phyloP scores from a whole-genome alignment of 495 filamentous ascomycete species.

The Xylona heveae region DNA sequence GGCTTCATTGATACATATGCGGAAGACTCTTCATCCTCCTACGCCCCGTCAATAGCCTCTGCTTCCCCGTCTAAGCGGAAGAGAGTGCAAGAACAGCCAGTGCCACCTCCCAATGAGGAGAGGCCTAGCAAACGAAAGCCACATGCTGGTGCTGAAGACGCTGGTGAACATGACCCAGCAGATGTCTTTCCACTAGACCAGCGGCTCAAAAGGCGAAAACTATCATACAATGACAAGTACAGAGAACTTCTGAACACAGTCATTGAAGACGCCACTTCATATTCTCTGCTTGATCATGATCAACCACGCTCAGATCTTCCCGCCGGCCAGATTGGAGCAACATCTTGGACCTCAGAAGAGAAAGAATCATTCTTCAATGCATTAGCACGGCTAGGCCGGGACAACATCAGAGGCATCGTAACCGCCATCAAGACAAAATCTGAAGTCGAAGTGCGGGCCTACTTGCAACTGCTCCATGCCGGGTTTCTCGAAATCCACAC shows the following conservation, averaged over 20 bases:
- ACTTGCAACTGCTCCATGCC: conserved; percentile 36
- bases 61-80: too few species aligned
- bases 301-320: conserved; percentile 7
- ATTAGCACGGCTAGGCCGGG: conserved; percentile 37
- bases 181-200: neutral
- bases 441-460: conserved; percentile 48
- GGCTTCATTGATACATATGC: too few species aligned
- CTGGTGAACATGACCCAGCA: too few species aligned
- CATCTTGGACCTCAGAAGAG: conserved; percentile 46
- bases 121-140: too few species aligned
- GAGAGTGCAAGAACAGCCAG: too few species aligned
- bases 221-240: conserved; percentile 9
- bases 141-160: too few species aligned
- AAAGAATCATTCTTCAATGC: conserved; percentile 46
- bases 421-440: conserved; percentile 46
- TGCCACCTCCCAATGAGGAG: too few species aligned
- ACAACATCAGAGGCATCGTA: conserved; percentile 38
- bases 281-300: conserved; percentile 3
- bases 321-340: conserved; percentile 39
- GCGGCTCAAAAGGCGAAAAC: conserved; percentile 2
- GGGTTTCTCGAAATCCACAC: conserved; percentile 10
- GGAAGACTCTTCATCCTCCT: too few species aligned
- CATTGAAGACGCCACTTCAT: conserved; percentile 5
- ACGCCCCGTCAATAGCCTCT: too few species aligned
- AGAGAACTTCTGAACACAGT: conserved; percentile 9